Evolutionary conservation across 2,329 filamentous ascomycete species (phyloP).

Genomic region (Epichloe sp.): DNA sequence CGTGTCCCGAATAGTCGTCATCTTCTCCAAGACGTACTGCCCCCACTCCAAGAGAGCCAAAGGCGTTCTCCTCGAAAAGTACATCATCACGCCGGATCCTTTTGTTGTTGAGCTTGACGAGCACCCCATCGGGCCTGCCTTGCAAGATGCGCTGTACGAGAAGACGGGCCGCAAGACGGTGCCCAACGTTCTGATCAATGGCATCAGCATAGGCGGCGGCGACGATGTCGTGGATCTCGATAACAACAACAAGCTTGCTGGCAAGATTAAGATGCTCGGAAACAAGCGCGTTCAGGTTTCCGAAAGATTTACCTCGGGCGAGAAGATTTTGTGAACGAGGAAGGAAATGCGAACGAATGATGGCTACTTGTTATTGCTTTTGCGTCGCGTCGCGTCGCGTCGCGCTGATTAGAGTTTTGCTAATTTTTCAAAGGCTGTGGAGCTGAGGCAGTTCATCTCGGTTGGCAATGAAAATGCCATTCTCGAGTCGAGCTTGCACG

Average conservation of each 20-base stretch:
- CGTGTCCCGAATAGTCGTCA: slow-evolving; percentile 48
- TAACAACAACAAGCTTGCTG: slow-evolving; percentile 49
- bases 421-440: not conserved
- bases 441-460: not conserved
- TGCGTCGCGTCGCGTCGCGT: too few relatives aligned
- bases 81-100: slow-evolving; percentile 68
- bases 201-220: slow-evolving; percentile 77
- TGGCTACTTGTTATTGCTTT: too few relatives aligned
- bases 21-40: slow-evolving; percentile 94
- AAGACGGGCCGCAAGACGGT: slow-evolving; percentile 76
- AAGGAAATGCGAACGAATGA: slow-evolving; percentile 1
- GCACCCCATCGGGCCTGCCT: slow-evolving; percentile 56
- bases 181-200: slow-evolving; percentile 81
- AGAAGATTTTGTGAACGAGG: slow-evolving; percentile 3
- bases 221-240: slow-evolving; percentile 73
- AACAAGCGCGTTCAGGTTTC: slow-evolving; percentile 47
- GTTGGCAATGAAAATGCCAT: not conserved
- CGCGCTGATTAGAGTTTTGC: too few relatives aligned
- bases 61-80: slow-evolving; percentile 67
- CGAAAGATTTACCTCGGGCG: slow-evolving; percentile 28
- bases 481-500: not conserved
- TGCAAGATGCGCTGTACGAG: slow-evolving; percentile 60
- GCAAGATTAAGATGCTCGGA: slow-evolving; percentile 60
- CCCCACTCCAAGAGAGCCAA: slow-evolving; percentile 79
- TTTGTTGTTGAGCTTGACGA: slow-evolving; percentile 84